These are phyloP conservation scores for Trifolium subterraneum DNA, from an alignment of 306 rosid genomes.

Conservation along the genomic window DNA sequence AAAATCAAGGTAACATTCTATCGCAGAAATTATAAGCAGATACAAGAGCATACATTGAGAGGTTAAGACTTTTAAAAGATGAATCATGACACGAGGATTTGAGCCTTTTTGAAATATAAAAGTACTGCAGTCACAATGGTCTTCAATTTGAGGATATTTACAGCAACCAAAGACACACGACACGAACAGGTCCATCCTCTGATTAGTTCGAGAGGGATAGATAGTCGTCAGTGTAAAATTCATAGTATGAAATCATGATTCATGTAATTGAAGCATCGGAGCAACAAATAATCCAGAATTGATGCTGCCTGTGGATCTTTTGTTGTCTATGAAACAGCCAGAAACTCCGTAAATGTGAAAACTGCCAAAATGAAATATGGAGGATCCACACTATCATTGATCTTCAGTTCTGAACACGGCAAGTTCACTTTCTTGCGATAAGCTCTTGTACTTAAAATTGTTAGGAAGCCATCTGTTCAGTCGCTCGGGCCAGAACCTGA, in stretches of 20 bases:
- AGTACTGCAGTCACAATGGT: slow-evolving; percentile 33
- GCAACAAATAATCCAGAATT: slow-evolving; percentile 28
- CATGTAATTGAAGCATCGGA: slow-evolving; percentile 21
- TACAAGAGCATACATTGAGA: slow-evolving; percentile 24
- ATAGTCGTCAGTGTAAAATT: slow-evolving; percentile 15
- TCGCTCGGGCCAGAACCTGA: slow-evolving; percentile 89
- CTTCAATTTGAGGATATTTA: slow-evolving; percentile 40
- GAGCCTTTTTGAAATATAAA: slow-evolving; percentile 23
- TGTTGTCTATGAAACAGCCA: slow-evolving; percentile 28
- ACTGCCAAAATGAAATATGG: slow-evolving; percentile 21
- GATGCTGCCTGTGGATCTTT: slow-evolving; percentile 18
- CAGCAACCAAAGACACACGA: slow-evolving; percentile 26
- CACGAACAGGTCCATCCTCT: slow-evolving; percentile 24
- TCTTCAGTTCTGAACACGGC: slow-evolving; percentile 62
- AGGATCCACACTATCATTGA: slow-evolving; percentile 51
- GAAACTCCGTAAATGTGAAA: slow-evolving; percentile 34
- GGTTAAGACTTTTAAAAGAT: slow-evolving; percentile 34
- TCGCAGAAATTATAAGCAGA: slow-evolving; percentile 13
- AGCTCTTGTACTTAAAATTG: slow-evolving; percentile 67
- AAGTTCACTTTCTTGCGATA: slow-evolving; percentile 80
- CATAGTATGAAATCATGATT: slow-evolving; percentile 22
- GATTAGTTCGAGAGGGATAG: slow-evolving; percentile 15
- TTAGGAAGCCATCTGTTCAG: slow-evolving; percentile 75
- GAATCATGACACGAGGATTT: slow-evolving; percentile 13
- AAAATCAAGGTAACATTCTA: slow-evolving; percentile 12